phyloP scores from a whole-genome alignment of 164 flowering plant species.

The Taxillus chinensis region DNA sequence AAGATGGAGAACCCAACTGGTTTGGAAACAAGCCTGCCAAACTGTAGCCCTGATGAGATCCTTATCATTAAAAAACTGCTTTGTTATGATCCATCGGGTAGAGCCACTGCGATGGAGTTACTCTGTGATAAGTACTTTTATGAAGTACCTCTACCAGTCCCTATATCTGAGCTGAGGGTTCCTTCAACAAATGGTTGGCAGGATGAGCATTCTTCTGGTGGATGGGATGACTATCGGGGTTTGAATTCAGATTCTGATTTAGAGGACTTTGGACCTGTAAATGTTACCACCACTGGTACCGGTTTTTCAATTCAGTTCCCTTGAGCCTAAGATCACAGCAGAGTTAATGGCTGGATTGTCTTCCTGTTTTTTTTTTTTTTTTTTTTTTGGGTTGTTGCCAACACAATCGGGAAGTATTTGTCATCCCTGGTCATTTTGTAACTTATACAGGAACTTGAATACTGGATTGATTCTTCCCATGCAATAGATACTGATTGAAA shows the following conservation, averaged over 20 bases:
- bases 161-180: conserved; percentile 52
- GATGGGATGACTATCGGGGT: conserved; percentile 33
- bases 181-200: conserved; percentile 35
- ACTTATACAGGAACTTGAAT: too few species aligned
- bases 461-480: too few species aligned
- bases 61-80: conserved; percentile 45
- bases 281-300: conserved; percentile 30
- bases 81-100: conserved; percentile 54
- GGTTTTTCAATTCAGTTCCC: conserved; percentile 69
- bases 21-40: conserved; percentile 46
- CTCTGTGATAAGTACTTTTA: conserved; percentile 60
- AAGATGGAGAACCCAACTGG: conserved; percentile 53
- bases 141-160: conserved; percentile 72
- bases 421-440: too few species aligned
- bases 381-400: too few species aligned
- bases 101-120: conserved; percentile 77
- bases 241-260: conserved; percentile 68
- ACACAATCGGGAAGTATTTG: too few species aligned
- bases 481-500: too few species aligned
- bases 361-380: too few species aligned
- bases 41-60: conserved; percentile 49
- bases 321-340: conserved; percentile 16
- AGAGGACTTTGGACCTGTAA: conserved; percentile 46
- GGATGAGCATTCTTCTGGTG: conserved; percentile 47
- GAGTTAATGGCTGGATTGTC: not conserved